These are phyloP conservation scores for Boletellus ananas DNA, from an alignment of 768 basidiomycete genomes.

Conservation along the genomic window DNA sequence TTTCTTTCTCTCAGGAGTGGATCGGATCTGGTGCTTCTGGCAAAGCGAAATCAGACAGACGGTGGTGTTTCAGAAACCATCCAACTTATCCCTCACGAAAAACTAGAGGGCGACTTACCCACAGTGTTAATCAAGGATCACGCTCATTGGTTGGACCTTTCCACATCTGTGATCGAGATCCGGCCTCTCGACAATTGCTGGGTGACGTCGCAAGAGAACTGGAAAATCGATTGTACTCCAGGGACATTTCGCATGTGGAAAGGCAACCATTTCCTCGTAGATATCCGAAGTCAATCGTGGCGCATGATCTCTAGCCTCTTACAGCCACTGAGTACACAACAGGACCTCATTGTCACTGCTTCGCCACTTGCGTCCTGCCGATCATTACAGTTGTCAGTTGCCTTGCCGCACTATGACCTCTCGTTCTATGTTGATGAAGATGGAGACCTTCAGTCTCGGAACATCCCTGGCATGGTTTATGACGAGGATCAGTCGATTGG, in stretches of 20 bases:
- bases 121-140: conserved; percentile 1
- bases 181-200: conserved; percentile 19
- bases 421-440: conserved; percentile 35
- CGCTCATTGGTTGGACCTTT: conserved; percentile 29
- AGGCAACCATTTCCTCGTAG: conserved; percentile 14
- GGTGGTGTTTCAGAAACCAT: neutral
- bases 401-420: conserved; percentile 38
- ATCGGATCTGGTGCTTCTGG: conserved; percentile 13
- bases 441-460: conserved; percentile 34
- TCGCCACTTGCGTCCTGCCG: neutral
- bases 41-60: neutral
- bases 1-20: conserved; percentile 5
- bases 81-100: conserved; percentile 19
- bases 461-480: conserved; percentile 38
- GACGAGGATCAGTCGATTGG: conserved; percentile 38
- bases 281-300: conserved; percentile 24
- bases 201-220: conserved; percentile 16
- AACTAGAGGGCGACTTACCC: conserved; percentile 17
- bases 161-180: conserved; percentile 20
- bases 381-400: conserved; percentile 19
- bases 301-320: conserved; percentile 16
- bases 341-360: conserved; percentile 17
- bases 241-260: conserved; percentile 1
- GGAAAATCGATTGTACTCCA: conserved; percentile 13
- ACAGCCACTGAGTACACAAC: conserved; percentile 7